Evolutionary conservation across 2,329 filamentous ascomycete genomes (phyloP), one percentile per base, ranked within the genome.

Genomic region (Paecilomyces sp.): DNA sequence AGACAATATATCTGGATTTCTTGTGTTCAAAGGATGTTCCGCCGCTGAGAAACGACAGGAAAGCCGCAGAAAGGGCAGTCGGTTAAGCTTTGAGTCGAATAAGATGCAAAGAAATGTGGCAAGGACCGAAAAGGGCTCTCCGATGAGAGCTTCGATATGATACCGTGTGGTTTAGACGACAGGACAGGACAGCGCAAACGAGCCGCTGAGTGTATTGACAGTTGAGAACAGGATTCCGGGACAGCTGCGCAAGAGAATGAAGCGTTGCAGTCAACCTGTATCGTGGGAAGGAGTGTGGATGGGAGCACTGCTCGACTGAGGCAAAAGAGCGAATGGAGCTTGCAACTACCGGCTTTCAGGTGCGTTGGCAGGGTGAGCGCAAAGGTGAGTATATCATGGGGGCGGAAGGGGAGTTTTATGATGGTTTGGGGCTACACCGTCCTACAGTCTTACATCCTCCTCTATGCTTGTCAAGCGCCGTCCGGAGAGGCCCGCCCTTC

Each of bases 161-260:
- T 15, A 41, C 41, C n/a, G 41, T 5, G 41, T 6, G 41, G 41
- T 8, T 41, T 18, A 9, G 41, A 47, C n/a, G 18, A 47, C 36
- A n/a, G 36, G 36, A 18, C n/a, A 47, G 4, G 57, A 33, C 30
- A 54, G 18, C 15, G 55, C 36, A 28, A 56, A 3, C 25, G 36
- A 41, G 34, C 31, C 13, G 58, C 31, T 22, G 18, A 56, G 25
- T 33, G 8, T 22, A 12, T 36, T 52, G 58, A 41, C 56, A 31
- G 28, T 15, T 55, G 30, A 33, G 31, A 33, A 58, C 41, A 53
- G 60, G 41, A 58, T 56, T 53, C 51, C 24, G 51, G 60, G 60
- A 56, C 58, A 58, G 60, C 55, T 55, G 56, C 57, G 60, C 60
- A 56, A 62, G 59, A 18, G 60, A 62, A 55, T 62, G 60, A 57